phyloP scores from a whole-genome alignment of 305 asterid genomes.

The Solanum hybrid region DNA sequence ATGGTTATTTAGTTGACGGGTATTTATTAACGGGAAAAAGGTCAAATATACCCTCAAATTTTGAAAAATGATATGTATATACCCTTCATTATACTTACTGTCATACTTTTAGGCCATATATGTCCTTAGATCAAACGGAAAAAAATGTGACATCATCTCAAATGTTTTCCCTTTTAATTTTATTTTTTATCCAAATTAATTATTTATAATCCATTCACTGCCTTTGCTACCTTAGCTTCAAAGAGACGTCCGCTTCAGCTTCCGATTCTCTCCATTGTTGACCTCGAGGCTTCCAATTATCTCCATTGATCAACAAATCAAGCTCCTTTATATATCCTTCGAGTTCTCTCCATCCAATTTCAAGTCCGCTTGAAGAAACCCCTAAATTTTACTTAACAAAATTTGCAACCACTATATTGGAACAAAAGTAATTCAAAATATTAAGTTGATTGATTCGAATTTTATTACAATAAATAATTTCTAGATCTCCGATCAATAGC shows the following conservation, averaged over 20 bases:
- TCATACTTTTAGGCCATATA: background rate
- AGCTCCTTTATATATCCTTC: background rate
- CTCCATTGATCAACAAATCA: background rate
- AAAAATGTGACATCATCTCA: background rate
- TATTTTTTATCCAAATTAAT: background rate
- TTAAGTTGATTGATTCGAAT: background rate
- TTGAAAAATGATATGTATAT: background rate
- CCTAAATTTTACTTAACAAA: background rate
- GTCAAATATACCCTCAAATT: no score
- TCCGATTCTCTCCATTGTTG: background rate
- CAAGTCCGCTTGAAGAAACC: background rate
- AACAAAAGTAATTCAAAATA: background rate
- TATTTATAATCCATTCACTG: background rate
- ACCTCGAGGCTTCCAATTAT: background rate
- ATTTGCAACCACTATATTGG: background rate
- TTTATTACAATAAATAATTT: background rate
- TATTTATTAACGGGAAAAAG: background rate
- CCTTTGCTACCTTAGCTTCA: background rate
- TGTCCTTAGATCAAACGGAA: background rate
- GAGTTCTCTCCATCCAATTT: background rate
- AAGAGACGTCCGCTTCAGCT: background rate
- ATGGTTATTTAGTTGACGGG: background rate
- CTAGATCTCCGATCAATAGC: slow-evolving; percentile 41
- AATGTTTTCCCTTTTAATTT: background rate
- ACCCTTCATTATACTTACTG: no score